Evolutionary conservation across 306 rosid species (phyloP), one percentile per base, ranked within the genome.

Genomic region (Luffa aegyptiaca): DNA sequence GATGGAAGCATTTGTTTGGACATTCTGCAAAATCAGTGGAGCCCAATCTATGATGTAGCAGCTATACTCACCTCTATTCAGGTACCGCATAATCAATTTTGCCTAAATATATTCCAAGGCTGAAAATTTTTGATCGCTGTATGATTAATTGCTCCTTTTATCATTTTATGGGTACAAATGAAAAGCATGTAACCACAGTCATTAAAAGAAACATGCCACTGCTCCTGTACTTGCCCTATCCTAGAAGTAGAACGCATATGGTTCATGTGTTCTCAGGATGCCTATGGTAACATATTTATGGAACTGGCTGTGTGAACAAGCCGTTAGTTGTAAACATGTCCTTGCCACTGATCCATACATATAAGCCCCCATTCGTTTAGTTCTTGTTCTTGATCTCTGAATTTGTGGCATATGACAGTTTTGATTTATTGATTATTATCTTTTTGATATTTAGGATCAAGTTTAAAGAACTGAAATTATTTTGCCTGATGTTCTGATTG

Each of bases 1-100:
- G 99, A 95, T 95, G 99, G 99, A 71, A 93, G 99, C 83, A 95
- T 95, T 75, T 95, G 99, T 73, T 85, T 95, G 97, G 99, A 93
- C 83, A 93, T 93, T 83, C 88, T 95, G 65, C 98, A 95, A 86
- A 95, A 92, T 83, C 97, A 95, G 42, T 95, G 98, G 98, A 95
- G 97, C 79, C 99, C 99, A 42, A 95, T 95, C 57, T 95, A 95
- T 78, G 99, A 95, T 81, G 99, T 91, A 2, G 99, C 97, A 80
- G 97, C 99, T 73, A 91, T 95, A 79, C 99, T 95, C 62, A 95
- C 99, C 73, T 95, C 99, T 76, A 93, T 95, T 77, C 97, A 92
- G 99, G 99, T 92, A 91, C 80, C 42, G 76, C 75, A 68, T 39
- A 35, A 61, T 77, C 42, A 13, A 80, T 62, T 80, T 31, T 57